Base-by-base conservation (phyloP, 2,329 filamentous ascomycete genomes). In the Ceratocystis eucalypticola region DNA sequence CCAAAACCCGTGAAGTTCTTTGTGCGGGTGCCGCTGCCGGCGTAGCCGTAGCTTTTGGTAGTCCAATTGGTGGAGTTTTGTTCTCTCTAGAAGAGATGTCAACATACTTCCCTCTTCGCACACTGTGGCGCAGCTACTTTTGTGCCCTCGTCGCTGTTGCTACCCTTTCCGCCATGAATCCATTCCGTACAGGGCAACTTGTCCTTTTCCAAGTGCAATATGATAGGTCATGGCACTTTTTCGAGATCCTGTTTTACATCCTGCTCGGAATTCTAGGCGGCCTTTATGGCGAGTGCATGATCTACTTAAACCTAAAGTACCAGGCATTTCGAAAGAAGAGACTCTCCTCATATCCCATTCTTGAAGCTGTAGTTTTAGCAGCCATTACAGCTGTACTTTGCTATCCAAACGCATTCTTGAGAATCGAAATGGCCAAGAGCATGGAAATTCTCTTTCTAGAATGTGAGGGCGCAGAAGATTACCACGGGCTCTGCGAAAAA, bases 131-230 rank as follows among this genome's bases (percentile, higher is more conserved):
- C 71, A 96, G 91, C 74, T 99, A 97, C 75, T 97, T 99, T 75
- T 99, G 94, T 76, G 94, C 94, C 37, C 78, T 99, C 70, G 93
- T 99, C 4, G 94, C 92, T 4, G 97, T 94, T 0, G 91, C 91
- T 62, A 91, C 96, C 17, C 78, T 99, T 48, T 88, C 94, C 30
- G 90, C 89, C 67, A 96, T 99, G 90, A 99, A 99, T 71, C 94
- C 94, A 25, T 99, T 99, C 77, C 82, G 94, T 64, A 97, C 94
- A 0, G 94, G 94, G 22, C 94, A 99, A 74, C 82, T 99, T 53
- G 94, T 99, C 83, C 97, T 99, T 93, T 99, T 99, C 76, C 92
- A 96, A 72, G 93, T 99, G 72, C 85, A 86, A 71, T 99, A 99
- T 73, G 93, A 97, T 75, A 88, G 93, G 50, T 88, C 89, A 50